Conservation (phyloP, 2,329 filamentous ascomycete species). For the Exophiala viscosa region DNA sequence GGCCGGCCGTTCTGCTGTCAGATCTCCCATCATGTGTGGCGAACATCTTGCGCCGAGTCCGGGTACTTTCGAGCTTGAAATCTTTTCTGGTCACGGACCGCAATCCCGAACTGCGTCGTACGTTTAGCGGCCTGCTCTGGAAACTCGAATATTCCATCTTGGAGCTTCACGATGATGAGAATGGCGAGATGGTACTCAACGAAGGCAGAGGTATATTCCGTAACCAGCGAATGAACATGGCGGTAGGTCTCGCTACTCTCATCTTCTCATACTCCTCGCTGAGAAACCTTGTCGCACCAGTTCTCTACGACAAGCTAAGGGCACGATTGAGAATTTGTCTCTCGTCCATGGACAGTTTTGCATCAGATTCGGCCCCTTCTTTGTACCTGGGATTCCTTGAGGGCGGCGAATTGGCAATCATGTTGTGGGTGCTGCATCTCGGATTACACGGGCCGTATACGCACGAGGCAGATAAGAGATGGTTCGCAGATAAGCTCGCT, state of each 20-base stretch:
- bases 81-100: not conserved
- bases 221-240: not conserved
- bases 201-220: too few species aligned
- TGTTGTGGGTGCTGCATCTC: constrained; percentile 18
- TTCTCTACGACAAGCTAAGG: constrained; percentile 12
- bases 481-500: constrained; percentile 8
- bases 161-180: not conserved
- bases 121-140: constrained; percentile 17
- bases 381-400: not conserved
- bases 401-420: not conserved
- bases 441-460: constrained; percentile 10
- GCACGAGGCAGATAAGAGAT: not conserved
- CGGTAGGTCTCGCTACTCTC: constrained; percentile 8
- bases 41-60: constrained; percentile 5
- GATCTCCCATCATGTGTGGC: constrained; percentile 2
- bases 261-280: constrained; percentile 15
- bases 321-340: constrained; percentile 1
- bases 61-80: constrained; percentile 11
- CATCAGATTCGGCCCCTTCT: constrained; percentile 1
- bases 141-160: constrained; percentile 17
- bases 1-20: not conserved
- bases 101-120: constrained; percentile 6
- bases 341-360: not conserved
- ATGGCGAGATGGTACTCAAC: not conserved
- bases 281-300: constrained; percentile 13